Evolutionary conservation across 2,329 filamentous ascomycete species (phyloP), one percentile per base, ranked within the genome.

Genomic region (Colletotrichum orchidophilum): DNA sequence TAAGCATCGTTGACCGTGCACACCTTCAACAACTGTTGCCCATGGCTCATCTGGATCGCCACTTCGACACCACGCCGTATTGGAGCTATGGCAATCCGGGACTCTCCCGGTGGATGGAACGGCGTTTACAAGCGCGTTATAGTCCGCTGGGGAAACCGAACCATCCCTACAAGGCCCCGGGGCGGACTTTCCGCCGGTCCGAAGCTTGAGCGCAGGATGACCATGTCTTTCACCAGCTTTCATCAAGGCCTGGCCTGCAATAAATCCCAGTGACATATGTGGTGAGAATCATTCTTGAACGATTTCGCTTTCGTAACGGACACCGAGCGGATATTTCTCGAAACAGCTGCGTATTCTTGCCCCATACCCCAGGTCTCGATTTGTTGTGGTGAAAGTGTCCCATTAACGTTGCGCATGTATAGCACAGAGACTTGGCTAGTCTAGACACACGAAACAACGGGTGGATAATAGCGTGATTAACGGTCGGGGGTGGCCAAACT

Each of bases 401-500:
- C 31, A 35, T 52, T n/a, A 52, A 67, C n/a, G 68, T 62, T 29
- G 63, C 57, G 57, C 31, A 46, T 58, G n/a, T 66, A 68, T 63
- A 42, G 21, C 33, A 33, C 29, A 49, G 39, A 15, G 46, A 60
- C 26, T 29, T 54, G 59, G 64, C 33, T 67, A 39, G 33, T 24
- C 33, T 27, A 46, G 50, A 49, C 64, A 71, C 69, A 71, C 65
- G 53, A 68, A 69, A 71, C 58, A 53, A 63, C 46, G 27, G 64
- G 52, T 29, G 54, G 52, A 27, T 52, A 71, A 60, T 57, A 68
- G 53, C 33, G 33, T n/a, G 27, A 53, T 58, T 33, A 15, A 27
- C 57, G 26, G 21, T 63, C 21, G 4, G 18, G 24, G 49, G 15
- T 54, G 35, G 27, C 33, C 53, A 21, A 49, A 21, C 24, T 29